phyloP scores from a whole-genome alignment of 2,329 filamentous ascomycete genomes.

The Paraconiothyrium brasiliense region DNA sequence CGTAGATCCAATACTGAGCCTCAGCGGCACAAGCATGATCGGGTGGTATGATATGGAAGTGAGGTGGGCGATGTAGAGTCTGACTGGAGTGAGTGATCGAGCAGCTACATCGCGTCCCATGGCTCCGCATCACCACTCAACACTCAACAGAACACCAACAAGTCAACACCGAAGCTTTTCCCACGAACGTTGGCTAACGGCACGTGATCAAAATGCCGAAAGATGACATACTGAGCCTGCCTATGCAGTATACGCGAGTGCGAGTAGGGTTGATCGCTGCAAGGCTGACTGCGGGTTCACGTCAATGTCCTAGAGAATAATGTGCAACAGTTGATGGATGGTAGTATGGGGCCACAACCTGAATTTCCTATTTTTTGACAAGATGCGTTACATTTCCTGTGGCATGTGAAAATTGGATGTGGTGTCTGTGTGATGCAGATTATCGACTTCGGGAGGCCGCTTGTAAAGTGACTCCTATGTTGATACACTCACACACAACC shows the following conservation, averaged over 20 bases:
- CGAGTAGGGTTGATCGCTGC: not conserved
- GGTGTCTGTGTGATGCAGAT: no score
- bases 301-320: not conserved
- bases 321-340: not conserved
- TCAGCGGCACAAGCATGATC: no score
- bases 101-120: no score
- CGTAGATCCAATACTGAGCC: not conserved
- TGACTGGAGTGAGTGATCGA: no score
- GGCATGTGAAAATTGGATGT: not conserved
- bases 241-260: not conserved
- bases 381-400: not conserved
- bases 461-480: not conserved
- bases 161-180: no score
- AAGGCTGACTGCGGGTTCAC: constrained; percentile 4
- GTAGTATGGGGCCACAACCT: constrained; percentile 4
- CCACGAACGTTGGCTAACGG: no score
- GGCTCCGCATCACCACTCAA: no score
- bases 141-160: no score
- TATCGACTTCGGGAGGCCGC: not conserved
- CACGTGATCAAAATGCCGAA: no score
- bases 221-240: not conserved
- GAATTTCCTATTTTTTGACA: not conserved
- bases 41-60: no score
- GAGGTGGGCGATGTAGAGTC: no score
- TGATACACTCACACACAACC: not conserved